Evolutionary conservation across 768 basidiomycete species (phyloP).

Genomic region (Psilocybe azurescens): DNA sequence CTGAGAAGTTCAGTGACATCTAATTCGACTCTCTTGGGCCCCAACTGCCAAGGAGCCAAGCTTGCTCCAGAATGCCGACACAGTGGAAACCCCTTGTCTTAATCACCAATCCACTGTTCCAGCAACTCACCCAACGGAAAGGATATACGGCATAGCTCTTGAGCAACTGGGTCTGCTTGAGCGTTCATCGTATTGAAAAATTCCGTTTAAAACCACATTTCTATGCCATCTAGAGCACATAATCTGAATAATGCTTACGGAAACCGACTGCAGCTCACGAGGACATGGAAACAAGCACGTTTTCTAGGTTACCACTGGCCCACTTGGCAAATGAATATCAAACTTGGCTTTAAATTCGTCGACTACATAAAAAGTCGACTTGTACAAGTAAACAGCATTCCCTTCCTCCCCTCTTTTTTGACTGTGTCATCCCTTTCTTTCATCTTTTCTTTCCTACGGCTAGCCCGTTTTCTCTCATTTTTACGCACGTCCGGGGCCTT

Average conservation of each 20-base stretch:
- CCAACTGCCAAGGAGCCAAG: background rate
- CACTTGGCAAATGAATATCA: background rate
- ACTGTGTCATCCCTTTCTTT: slow-evolving; percentile 5
- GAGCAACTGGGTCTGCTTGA: background rate
- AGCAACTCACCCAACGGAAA: background rate
- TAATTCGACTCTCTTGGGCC: background rate
- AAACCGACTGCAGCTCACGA: background rate
- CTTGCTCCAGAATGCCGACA: background rate
- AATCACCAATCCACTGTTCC: background rate
- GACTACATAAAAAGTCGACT: background rate
- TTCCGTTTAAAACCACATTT: background rate
- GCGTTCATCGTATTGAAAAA: background rate
- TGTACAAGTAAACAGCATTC: background rate
- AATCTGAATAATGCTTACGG: too few relatives aligned
- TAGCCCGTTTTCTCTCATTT: background rate
- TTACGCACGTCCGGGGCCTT: background rate
- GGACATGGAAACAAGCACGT: background rate
- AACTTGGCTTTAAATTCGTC: background rate
- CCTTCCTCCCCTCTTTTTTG: background rate
- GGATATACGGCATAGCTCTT: background rate
- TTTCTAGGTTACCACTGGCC: background rate
- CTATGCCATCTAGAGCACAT: background rate
- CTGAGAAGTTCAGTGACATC: too few relatives aligned
- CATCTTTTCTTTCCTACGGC: background rate
- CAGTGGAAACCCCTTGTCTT: background rate